These are phyloP conservation scores for Termitomyces bulborhizus DNA, from an alignment of 768 basidiomycete species.

Conservation along the genomic window DNA sequence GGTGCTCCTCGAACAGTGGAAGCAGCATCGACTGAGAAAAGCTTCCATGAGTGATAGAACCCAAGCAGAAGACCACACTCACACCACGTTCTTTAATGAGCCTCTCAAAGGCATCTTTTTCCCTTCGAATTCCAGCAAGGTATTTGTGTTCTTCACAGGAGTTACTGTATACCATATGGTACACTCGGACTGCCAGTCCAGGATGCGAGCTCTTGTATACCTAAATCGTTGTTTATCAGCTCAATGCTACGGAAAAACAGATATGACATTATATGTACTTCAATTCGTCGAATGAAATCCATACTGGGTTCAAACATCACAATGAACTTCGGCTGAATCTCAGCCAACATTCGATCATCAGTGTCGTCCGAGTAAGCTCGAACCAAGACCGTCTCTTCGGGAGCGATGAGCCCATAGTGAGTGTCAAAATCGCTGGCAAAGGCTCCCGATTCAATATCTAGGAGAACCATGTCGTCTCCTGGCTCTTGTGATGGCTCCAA, in stretches of 20 bases:
- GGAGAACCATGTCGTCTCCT: constrained; percentile 21
- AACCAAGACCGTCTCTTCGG: constrained; percentile 79
- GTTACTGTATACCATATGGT: constrained; percentile 92
- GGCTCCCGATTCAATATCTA: constrained; percentile 31
- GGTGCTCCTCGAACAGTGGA: constrained; percentile 64
- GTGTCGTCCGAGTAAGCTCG: constrained; percentile 88
- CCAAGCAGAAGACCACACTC: constrained; percentile 22
- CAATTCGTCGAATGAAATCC: constrained; percentile 87
- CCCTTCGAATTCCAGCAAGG: constrained; percentile 78
- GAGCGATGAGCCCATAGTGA: constrained; percentile 71
- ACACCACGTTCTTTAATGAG: constrained; percentile 91
- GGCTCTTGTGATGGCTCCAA: constrained; percentile 13
- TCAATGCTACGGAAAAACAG: background rate
- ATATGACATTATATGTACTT: constrained; percentile 43
- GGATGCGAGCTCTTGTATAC: constrained; percentile 84
- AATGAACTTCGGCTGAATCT: constrained; percentile 86
- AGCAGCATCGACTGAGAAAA: constrained; percentile 75
- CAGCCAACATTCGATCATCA: constrained; percentile 83
- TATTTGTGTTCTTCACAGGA: constrained; percentile 97
- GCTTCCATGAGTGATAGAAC: background rate
- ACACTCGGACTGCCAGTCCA: constrained; percentile 79
- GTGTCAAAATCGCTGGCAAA: constrained; percentile 60
- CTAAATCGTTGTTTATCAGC: constrained; percentile 28
- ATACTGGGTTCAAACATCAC: constrained; percentile 95
- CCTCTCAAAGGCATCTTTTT: constrained; percentile 91